Base-by-base conservation (phyloP, 768 basidiomycete species). In the Paxillus ammoniavirescens region DNA sequence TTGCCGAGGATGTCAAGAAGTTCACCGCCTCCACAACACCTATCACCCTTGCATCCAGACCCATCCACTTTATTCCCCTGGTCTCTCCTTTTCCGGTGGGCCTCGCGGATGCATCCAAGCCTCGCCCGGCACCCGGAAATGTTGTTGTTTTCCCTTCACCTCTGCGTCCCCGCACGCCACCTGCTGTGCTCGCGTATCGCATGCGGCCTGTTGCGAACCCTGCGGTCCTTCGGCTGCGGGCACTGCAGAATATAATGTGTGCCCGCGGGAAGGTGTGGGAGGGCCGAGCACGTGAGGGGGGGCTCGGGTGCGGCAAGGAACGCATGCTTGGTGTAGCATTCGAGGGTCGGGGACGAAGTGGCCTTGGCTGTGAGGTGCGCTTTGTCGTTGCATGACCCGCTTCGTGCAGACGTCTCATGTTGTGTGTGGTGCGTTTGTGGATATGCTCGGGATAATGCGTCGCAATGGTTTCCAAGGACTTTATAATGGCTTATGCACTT, bases 181-280 rank as follows among this genome's bases (percentile, higher is more conserved):
- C 67, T 15, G 42, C 62, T 23, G 52, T 58, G 9, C 67, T 75
- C 47, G 64, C 67, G 5, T 75, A 77, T 59, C 77, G 86, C 28
- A 72, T 81, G 58, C 75, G 87, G 8, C 80, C 79, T 3, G 75
- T 87, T 5, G 72, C 79, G 49, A 88, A 89, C 59, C 84, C 84
- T 6, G 73, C 80, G 42, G 74, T 79, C 55, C 72, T 87, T 47
- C 73, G 84, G 4, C 62, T 87, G 40, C 76, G 75, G 63, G 87
- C 86, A n/a, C 67, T 85, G 61, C 78, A 82, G 61, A 86, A 85
- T 60, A 65, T 79, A 8, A 73, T 80, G 64, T 73, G 62, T 60
- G 70, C 70, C 55, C 69, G 71, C 4, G 78, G 72, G n/a, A 64
- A 72, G 57, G 61, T 66, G 54, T 80, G 78, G 77, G 79, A 79